Conservation (phyloP, 129 eudicot species). For the Deinandra increscens region DNA sequence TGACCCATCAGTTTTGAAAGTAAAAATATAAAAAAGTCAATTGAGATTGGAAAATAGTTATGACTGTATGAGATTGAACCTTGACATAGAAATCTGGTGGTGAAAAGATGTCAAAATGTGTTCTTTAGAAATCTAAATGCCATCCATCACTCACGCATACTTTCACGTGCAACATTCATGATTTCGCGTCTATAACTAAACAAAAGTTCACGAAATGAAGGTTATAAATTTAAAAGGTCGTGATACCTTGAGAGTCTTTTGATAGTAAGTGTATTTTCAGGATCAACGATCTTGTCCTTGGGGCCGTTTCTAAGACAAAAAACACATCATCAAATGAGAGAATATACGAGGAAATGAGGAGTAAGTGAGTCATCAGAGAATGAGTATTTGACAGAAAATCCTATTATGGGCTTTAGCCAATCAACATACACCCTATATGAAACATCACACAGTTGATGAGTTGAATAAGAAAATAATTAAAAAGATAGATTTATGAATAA, state of each 20-base stretch:
- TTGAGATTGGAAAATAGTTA: conserved; percentile 3
- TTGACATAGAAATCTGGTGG: conserved; percentile 88
- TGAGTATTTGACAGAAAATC: too few relatives aligned
- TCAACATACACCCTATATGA: too few relatives aligned
- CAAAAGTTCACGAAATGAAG: neutral
- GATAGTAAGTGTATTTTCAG: conserved; percentile 44
- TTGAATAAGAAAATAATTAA: too few relatives aligned
- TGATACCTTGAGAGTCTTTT: conserved; percentile 62
- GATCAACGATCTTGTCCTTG: conserved; percentile 51
- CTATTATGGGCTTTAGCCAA: too few relatives aligned
- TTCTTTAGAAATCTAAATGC: conserved; percentile 65
- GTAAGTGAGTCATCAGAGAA: too few relatives aligned
- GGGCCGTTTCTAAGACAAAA: conserved; percentile 38
- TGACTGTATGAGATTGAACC: conserved; percentile 51
- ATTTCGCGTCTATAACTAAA: neutral
- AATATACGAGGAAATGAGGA: too few relatives aligned
- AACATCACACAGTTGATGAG: too few relatives aligned
- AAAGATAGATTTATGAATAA: too few relatives aligned
- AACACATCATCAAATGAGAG: too few relatives aligned
- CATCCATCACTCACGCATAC: conserved; percentile 86
- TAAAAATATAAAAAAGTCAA: conserved; percentile 10
- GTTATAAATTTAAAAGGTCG: neutral
- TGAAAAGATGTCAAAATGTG: conserved; percentile 71
- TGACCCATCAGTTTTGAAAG: neutral
- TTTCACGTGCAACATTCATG: conserved; percentile 57